Base-by-base conservation (phyloP, 2,329 filamentous ascomycete species). In the Pestalotiopsis sp. region DNA sequence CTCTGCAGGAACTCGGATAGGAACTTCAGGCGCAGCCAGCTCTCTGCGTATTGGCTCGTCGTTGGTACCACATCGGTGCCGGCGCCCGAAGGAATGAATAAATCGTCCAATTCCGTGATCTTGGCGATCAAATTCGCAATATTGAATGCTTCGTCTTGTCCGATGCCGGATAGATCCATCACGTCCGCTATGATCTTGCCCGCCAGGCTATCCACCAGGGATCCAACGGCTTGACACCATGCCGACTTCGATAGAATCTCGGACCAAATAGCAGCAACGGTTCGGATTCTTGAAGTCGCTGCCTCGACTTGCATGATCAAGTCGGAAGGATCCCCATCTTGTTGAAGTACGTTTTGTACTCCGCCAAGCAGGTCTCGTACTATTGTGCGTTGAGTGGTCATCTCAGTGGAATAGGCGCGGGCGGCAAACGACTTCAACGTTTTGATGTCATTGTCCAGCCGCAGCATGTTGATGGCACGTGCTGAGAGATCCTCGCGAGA, bases 1-100 rank as follows among this genome's bases (percentile, higher is more conserved):
- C 89, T 90, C 80, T 92, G 89, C 72, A 92, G 80, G 36, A 91
- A 86, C 76, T 91, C 87, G 70, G 86, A 86, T 20, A 92, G 81
- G 73, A 88, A 91, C 78, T 91, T 89, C 69, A 92, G 83, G 63
- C 89, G 84, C 69, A 91, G 81, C 90, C 90, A 92, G 63, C 83
- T 85, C 2, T 84, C 82, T 4, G 88, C 88, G 71, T 90, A 91
- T 74, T 91, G 87, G 3, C 87, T 83, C 41, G 89, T 91, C 4
- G 83, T 78, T 4, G 89, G 87, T 1, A 88, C 78, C 41, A 84
- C 83, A 4, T 82, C 81, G 25, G 76, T 77, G 5, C 69, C 72
- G 2, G 74, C 71, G 14, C 67, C 73, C 1, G 73, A 71, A 0
- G 86, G 85, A 1, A 88, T 77, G 73, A 91, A 92, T 14, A 91